Conservation (phyloP, 2,329 filamentous ascomycete genomes). For the Grosmannia clavigera region DNA sequence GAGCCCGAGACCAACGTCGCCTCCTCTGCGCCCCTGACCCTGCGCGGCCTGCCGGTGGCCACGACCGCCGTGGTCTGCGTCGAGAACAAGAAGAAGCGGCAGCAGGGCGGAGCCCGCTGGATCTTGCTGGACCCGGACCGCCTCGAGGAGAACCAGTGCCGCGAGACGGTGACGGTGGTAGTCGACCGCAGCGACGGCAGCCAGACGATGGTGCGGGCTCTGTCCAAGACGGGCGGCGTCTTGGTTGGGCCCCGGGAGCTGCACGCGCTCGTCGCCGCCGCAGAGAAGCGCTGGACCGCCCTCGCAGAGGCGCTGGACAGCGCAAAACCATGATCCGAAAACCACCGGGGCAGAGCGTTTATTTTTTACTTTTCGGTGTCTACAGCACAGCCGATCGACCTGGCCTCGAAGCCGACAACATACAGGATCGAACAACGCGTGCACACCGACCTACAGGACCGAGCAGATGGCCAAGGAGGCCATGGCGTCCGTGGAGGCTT, state of each 20-base stretch:
- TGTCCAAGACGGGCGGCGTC: slow-evolving; percentile 77
- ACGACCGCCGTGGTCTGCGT: slow-evolving; percentile 66
- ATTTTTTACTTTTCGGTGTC: not conserved
- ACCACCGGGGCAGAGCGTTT: not conserved
- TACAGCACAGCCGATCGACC: not conserved
- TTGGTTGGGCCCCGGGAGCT: slow-evolving; percentile 53
- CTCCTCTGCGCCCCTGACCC: slow-evolving; percentile 29
- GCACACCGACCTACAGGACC: too few relatives aligned
- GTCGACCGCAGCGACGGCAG: slow-evolving; percentile 49
- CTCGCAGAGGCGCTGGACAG: slow-evolving; percentile 29
- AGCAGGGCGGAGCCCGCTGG: slow-evolving; percentile 43
- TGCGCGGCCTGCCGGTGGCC: slow-evolving; percentile 60
- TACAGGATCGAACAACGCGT: too few relatives aligned
- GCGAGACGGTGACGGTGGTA: slow-evolving; percentile 71
- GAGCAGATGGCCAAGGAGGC: too few relatives aligned
- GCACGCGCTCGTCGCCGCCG: slow-evolving; percentile 43
- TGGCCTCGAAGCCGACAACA: too few relatives aligned
- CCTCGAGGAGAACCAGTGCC: slow-evolving; percentile 75
- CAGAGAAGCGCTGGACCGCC: slow-evolving; percentile 53
- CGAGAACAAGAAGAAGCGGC: slow-evolving; percentile 39
- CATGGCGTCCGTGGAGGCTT: too few relatives aligned
- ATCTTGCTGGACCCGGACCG: slow-evolving; percentile 78
- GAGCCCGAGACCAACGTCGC: not conserved
- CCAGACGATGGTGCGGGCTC: slow-evolving; percentile 44
- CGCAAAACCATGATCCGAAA: not conserved